Percentiles rank a stretch among this genome's conserved stretches.
phyloP scores from a whole-genome alignment of 371 early-diverging fungal species.

The Batkoa obscura region DNA sequence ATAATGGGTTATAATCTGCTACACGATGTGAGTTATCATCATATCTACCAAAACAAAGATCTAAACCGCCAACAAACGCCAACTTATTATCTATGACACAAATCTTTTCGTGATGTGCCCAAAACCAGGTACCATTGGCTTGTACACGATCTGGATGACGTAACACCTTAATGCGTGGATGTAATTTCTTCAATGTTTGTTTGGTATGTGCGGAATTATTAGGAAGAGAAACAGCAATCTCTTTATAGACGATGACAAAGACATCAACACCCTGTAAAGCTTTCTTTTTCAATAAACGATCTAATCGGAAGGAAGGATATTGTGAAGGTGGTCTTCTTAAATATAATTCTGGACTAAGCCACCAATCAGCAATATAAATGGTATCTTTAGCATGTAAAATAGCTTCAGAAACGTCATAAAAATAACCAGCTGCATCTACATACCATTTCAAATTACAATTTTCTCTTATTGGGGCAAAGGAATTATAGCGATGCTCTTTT shows the following conservation, averaged over 20 bases:
- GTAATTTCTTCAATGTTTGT: constrained; percentile 46
- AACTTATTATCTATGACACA: constrained; percentile 63
- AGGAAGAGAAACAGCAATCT: constrained; percentile 59
- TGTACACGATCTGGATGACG: constrained; percentile 68
- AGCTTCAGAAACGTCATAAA: constrained; percentile 58
- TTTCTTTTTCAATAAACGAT: constrained; percentile 56
- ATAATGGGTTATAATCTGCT: constrained; percentile 37
- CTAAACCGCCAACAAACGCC: constrained; percentile 82
- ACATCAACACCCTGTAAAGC: constrained; percentile 79
- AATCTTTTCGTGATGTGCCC: constrained; percentile 62
- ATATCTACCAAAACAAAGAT: constrained; percentile 77
- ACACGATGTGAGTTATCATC: constrained; percentile 66
- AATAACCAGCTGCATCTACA: constrained; percentile 73
- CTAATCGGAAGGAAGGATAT: constrained; percentile 64
- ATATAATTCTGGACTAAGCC: constrained; percentile 70
- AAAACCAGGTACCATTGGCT: constrained; percentile 48
- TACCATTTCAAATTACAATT: constrained; percentile 44
- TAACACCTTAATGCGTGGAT: constrained; percentile 67
- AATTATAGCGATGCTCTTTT: constrained; percentile 39
- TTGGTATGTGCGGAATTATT: constrained; percentile 74
- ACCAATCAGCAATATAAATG: constrained; percentile 87
- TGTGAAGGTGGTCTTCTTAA: constrained; percentile 53
- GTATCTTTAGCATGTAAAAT: constrained; percentile 47
- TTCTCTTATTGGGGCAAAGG: constrained; percentile 65
- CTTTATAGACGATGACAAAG: constrained; percentile 79